phyloP scores from a whole-genome alignment of 2,329 filamentous ascomycete genomes.

The Alternaria ventricosa region DNA sequence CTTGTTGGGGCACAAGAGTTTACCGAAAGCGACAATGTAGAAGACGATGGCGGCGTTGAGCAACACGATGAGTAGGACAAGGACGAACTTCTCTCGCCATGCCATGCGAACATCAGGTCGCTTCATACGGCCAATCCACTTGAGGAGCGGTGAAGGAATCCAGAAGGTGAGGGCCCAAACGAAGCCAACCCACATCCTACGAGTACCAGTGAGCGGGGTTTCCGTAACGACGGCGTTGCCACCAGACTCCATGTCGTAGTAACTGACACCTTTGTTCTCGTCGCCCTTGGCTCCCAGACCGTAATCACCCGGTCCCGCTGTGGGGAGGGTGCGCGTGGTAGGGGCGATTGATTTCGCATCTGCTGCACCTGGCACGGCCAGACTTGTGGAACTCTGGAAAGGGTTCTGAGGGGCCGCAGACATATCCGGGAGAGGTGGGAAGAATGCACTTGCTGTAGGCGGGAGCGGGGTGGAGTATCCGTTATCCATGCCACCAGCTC shows the following conservation, averaged over 20 bases:
- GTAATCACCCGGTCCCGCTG: conserved; percentile 73
- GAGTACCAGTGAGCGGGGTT: conserved; percentile 65
- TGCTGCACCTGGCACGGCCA: conserved; percentile 55
- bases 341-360: conserved; percentile 56
- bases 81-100: conserved; percentile 92
- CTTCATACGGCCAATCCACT: conserved; percentile 91
- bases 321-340: conserved; percentile 67
- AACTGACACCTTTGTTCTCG: conserved; percentile 53
- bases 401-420: conserved; percentile 76
- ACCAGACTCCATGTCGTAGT: conserved; percentile 83
- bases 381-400: conserved; percentile 58
- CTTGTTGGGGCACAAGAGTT: conserved; percentile 84
- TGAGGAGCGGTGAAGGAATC: conserved; percentile 86
- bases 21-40: conserved; percentile 88
- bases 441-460: conserved; percentile 68
- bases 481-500: conserved; percentile 69
- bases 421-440: conserved; percentile 63
- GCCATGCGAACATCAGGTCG: conserved; percentile 95
- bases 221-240: conserved; percentile 79
- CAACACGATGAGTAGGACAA: conserved; percentile 80
- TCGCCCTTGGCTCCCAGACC: conserved; percentile 89
- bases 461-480: conserved; percentile 70
- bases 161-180: conserved; percentile 92
- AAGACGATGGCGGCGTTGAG: conserved; percentile 85
- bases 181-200: conserved; percentile 79